Conservation (phyloP, 441 rosid genomes). For the Pelargonium cotyledonis region DNA sequence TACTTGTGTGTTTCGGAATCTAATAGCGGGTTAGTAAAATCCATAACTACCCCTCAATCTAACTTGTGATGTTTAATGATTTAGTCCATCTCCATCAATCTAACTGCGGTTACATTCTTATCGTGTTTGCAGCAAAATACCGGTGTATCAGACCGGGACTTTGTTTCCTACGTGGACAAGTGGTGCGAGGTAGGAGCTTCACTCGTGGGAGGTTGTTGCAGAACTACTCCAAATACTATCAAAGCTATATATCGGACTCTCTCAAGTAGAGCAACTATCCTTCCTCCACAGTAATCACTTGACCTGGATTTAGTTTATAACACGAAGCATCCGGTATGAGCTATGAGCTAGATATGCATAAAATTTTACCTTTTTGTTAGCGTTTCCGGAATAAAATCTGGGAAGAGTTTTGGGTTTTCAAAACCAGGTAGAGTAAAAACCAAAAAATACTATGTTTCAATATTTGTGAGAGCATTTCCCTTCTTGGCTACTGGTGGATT, state of each 20-base stretch:
- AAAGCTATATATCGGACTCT: constrained; percentile 50
- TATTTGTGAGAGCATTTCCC: neutral
- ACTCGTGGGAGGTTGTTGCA: constrained; percentile 78
- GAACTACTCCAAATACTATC: constrained; percentile 77
- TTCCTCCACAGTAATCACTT: neutral
- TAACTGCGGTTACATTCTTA: neutral
- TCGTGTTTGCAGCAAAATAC: constrained; percentile 55
- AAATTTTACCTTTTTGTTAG: neutral
- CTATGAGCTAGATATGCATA: neutral
- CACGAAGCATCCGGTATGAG: neutral
- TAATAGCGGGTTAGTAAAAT: too few relatives aligned
- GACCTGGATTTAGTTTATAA: neutral
- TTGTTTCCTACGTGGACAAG: constrained; percentile 57
- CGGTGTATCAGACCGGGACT: constrained; percentile 68
- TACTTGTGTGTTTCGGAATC: too few relatives aligned
- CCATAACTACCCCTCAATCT: neutral
- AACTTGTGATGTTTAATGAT: neutral
- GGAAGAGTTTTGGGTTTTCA: neutral
- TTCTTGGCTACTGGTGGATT: neutral
- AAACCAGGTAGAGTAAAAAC: too few relatives aligned
- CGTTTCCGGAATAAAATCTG: neutral
- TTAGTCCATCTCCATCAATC: neutral
- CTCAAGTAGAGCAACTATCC: constrained; percentile 22
- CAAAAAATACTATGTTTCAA: neutral
- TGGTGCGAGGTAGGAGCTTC: constrained; percentile 77